phyloP scores from a whole-genome alignment of 2,329 filamentous ascomycete species.

The Cryphonectria nitschkei region DNA sequence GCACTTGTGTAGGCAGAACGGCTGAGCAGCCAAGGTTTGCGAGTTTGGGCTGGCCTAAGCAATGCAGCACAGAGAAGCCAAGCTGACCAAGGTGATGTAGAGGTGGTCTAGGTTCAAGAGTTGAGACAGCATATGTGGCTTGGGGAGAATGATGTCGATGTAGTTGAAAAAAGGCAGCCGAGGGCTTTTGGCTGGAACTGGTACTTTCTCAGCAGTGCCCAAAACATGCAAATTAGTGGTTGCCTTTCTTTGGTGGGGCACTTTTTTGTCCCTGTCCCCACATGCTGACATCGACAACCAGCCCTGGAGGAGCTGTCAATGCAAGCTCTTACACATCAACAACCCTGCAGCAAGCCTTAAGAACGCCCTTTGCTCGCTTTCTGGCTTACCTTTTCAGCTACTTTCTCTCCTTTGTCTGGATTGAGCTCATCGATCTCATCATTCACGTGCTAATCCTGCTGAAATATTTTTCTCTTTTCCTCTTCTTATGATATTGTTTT shows the following conservation, averaged over 20 bases:
- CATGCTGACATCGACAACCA: neutral
- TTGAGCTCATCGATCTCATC: neutral
- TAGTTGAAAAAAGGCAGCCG: conserved; percentile 11
- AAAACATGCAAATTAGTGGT: neutral
- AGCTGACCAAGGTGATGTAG: neutral
- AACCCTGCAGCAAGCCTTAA: neutral
- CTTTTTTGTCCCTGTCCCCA: neutral
- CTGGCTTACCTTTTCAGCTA: neutral
- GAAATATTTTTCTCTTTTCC: too few species aligned
- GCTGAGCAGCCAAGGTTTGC: neutral
- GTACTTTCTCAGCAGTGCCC: conserved; percentile 4
- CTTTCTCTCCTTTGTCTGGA: neutral
- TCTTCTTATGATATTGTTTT: neutral
- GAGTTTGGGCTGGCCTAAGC: neutral
- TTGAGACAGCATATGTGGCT: conserved; percentile 1
- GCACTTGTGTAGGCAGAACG: conserved; percentile 1
- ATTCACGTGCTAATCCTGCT: neutral
- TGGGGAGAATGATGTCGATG: conserved; percentile 1
- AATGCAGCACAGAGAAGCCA: neutral
- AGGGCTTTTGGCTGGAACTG: conserved; percentile 4
- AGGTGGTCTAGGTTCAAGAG: neutral
- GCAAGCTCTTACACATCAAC: neutral
- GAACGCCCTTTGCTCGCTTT: neutral
- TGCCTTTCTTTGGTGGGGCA: conserved; percentile 6
- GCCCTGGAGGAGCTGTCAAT: neutral